These are phyloP conservation scores for Sclerotinia trifoliorum DNA, from an alignment of 2,329 filamentous ascomycete species.

Conservation along the genomic window DNA sequence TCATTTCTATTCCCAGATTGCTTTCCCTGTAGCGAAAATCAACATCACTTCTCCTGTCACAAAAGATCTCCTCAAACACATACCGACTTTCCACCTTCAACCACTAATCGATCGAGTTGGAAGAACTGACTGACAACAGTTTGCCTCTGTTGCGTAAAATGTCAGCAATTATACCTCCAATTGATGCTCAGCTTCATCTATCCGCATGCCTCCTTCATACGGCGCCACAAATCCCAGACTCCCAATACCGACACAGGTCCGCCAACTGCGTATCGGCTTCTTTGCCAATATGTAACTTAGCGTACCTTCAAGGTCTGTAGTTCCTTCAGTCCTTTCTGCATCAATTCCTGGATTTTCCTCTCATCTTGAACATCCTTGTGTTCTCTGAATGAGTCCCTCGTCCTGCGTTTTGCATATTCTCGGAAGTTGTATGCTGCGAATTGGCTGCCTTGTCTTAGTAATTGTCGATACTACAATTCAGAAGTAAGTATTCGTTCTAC, in stretches of 20 bases:
- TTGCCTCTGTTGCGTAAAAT: slow-evolving; percentile 68
- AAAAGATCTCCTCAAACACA: slow-evolving; percentile 34
- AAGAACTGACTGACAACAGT: slow-evolving; percentile 94
- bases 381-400: slow-evolving; percentile 86
- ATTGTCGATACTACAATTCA: slow-evolving; percentile 75
- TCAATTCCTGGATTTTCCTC: slow-evolving; percentile 77
- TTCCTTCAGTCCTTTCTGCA: slow-evolving; percentile 85
- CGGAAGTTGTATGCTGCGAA: slow-evolving; percentile 97
- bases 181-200: background rate
- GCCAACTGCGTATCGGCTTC: background rate
- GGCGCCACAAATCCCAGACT: background rate
- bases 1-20: slow-evolving; percentile 64
- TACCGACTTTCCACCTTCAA: slow-evolving; percentile 82
- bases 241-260: background rate
- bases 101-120: slow-evolving; percentile 85
- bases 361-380: slow-evolving; percentile 70
- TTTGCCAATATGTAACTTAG: background rate
- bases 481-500: slow-evolving; percentile 21
- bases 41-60: slow-evolving; percentile 8
- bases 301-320: slow-evolving; percentile 87
- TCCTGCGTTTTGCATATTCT: slow-evolving; percentile 90
- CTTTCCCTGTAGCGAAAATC: slow-evolving; percentile 55
- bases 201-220: background rate
- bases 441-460: slow-evolving; percentile 80
- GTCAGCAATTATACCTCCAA: slow-evolving; percentile 25